These are phyloP conservation scores for Apiospora phragmitis DNA, from an alignment of 2,329 filamentous ascomycete genomes.

Conservation along the genomic window DNA sequence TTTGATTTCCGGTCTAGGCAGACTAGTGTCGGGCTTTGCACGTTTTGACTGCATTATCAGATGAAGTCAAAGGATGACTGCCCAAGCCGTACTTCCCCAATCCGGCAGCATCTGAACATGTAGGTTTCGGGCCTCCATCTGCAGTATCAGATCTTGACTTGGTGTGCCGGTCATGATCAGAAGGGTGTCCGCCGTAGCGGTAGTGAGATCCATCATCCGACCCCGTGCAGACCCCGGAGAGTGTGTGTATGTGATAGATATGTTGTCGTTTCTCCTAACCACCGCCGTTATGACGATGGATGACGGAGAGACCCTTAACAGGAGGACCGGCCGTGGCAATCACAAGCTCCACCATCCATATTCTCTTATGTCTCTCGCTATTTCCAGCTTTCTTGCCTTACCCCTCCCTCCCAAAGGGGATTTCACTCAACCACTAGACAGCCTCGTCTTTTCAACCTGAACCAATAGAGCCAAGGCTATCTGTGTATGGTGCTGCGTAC, in stretches of 20 bases:
- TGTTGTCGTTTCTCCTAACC: background rate
- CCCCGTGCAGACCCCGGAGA: background rate
- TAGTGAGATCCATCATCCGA: background rate
- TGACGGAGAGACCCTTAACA: background rate
- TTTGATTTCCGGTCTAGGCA: background rate
- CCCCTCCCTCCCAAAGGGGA: background rate
- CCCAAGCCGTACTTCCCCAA: background rate
- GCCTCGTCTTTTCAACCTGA: background rate
- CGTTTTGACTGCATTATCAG: background rate
- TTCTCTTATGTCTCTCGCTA: background rate
- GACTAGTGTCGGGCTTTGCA: background rate
- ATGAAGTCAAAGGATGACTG: background rate
- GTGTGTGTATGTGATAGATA: background rate
- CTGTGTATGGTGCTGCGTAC: background rate
- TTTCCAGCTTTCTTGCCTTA: background rate
- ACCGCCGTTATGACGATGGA: background rate
- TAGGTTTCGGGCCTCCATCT: background rate
- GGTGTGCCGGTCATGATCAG: background rate
- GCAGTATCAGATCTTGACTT: background rate
- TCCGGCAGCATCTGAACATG: background rate
- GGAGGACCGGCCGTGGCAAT: background rate
- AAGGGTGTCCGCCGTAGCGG: background rate
- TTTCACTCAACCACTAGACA: background rate
- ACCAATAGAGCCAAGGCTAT: background rate
- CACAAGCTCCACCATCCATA: background rate